Percentiles rank a stretch among this genome's conserved stretches.
Conservation (phyloP, 352 stramenopile species). For the Globisporangium apiculatum region DNA sequence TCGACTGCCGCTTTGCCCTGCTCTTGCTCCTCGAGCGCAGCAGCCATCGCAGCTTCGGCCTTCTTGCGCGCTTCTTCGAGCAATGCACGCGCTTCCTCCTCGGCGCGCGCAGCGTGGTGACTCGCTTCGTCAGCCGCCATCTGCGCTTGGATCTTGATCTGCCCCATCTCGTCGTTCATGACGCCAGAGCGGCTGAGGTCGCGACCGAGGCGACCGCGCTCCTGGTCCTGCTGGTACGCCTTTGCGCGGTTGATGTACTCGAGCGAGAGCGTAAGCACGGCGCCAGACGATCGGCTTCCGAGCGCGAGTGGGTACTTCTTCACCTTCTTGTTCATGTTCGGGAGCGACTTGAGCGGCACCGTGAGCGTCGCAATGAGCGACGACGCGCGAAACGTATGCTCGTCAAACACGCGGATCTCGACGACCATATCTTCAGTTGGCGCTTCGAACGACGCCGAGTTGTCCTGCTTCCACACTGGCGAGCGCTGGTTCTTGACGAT, state of each 20-base stretch:
- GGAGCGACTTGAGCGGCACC: slow-evolving; percentile 73
- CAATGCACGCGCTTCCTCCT: slow-evolving; percentile 70
- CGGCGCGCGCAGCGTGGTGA: slow-evolving; percentile 50
- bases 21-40: slow-evolving; percentile 68
- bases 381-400: slow-evolving; percentile 72
- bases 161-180: slow-evolving; percentile 81
- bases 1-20: slow-evolving; percentile 81
- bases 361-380: slow-evolving; percentile 70
- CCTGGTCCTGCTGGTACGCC: slow-evolving; percentile 65
- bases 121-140: slow-evolving; percentile 77
- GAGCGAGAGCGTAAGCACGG: slow-evolving; percentile 65
- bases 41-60: slow-evolving; percentile 75
- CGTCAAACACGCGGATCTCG: slow-evolving; percentile 78
- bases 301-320: slow-evolving; percentile 82
- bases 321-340: slow-evolving; percentile 79
- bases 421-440: slow-evolving; percentile 75
- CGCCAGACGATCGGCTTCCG: slow-evolving; percentile 65
- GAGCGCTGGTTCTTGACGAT: slow-evolving; percentile 77
- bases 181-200: slow-evolving; percentile 50
- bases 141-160: slow-evolving; percentile 77
- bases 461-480: slow-evolving; percentile 83
- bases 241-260: slow-evolving; percentile 86
- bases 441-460: slow-evolving; percentile 76
- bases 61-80: slow-evolving; percentile 76
- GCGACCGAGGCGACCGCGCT: slow-evolving; percentile 45